These are phyloP conservation scores for Syzygium syzygioides DNA, from an alignment of 441 rosid species.

Conservation along the genomic window DNA sequence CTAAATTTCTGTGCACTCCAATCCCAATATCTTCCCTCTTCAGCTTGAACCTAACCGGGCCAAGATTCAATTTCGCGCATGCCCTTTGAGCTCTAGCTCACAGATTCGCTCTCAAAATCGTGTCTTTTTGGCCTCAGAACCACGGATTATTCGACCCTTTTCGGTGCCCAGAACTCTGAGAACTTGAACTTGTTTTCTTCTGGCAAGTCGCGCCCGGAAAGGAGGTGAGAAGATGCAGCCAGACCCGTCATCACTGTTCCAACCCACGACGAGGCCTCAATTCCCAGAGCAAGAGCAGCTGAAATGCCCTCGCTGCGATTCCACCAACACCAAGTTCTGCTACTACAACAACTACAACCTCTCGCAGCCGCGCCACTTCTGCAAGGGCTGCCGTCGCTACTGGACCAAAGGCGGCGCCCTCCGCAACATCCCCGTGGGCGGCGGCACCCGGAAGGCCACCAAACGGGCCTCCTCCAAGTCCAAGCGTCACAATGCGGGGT, in stretches of 20 bases:
- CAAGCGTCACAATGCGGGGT: constrained; percentile 12
- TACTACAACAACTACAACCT: constrained; percentile 92
- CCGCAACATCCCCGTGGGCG: constrained; percentile 88
- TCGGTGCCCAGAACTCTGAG: not conserved
- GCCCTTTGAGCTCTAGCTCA: not conserved
- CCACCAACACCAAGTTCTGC: constrained; percentile 85
- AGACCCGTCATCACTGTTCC: constrained; percentile 43
- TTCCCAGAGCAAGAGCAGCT: constrained; percentile 81
- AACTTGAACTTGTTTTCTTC: not conserved
- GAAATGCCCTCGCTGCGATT: constrained; percentile 85
- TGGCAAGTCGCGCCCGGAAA: not conserved
- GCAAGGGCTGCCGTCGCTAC: constrained; percentile 81
- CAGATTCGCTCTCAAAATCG: not conserved
- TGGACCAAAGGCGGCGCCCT: constrained; percentile 94
- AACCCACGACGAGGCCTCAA: constrained; percentile 34
- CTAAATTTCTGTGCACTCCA: not conserved
- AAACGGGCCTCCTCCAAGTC: constrained; percentile 38
- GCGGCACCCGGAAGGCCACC: constrained; percentile 61
- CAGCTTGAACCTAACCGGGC: not conserved
- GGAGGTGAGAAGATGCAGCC: constrained; percentile 22
- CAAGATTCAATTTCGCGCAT: not conserved
- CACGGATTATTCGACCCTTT: not conserved
- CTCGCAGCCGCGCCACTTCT: constrained; percentile 90
- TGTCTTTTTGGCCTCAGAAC: not conserved
- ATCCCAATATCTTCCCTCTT: not conserved